Conservation (phyloP, 1,284 basidiomycete species). For the Rhodotorula sp. region DNA sequence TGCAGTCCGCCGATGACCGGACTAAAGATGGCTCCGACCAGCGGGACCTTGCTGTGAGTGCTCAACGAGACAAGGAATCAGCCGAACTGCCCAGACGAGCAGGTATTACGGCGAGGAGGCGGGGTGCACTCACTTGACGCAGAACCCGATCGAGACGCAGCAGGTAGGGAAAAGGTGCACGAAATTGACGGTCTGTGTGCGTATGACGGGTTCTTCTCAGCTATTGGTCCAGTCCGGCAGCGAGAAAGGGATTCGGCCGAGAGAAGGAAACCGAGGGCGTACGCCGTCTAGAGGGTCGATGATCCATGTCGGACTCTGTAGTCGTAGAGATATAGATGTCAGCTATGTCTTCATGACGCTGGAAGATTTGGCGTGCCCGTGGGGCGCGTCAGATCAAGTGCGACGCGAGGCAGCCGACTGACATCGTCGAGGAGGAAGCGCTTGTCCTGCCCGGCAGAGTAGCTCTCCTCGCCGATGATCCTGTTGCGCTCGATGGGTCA, state of each 20-base stretch:
- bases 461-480: slow-evolving; percentile 44
- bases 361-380: neutral
- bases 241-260: neutral
- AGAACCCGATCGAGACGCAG: slow-evolving; percentile 43
- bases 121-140: slow-evolving; percentile 38
- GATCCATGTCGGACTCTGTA: slow-evolving; percentile 45
- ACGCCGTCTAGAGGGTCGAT: slow-evolving; percentile 47
- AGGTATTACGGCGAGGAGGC: no score
- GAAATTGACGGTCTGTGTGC: slow-evolving; percentile 41
- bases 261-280: neutral
- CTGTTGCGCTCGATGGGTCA: slow-evolving; percentile 13
- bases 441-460: slow-evolving; percentile 44
- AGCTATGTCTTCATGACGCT: neutral
- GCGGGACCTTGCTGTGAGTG: slow-evolving; percentile 39
- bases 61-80: neutral
- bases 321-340: no score
- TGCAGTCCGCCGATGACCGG: slow-evolving; percentile 43
- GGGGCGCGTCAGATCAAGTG: neutral
- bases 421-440: slow-evolving; percentile 43
- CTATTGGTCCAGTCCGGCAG: neutral
- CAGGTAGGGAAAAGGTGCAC: slow-evolving; percentile 42
- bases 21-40: slow-evolving; percentile 46
- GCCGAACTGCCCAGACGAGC: neutral
- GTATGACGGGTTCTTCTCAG: neutral
- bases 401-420: neutral